Conservation (phyloP, 495 filamentous ascomycete genomes). For the Pyrenula massariospora region DNA sequence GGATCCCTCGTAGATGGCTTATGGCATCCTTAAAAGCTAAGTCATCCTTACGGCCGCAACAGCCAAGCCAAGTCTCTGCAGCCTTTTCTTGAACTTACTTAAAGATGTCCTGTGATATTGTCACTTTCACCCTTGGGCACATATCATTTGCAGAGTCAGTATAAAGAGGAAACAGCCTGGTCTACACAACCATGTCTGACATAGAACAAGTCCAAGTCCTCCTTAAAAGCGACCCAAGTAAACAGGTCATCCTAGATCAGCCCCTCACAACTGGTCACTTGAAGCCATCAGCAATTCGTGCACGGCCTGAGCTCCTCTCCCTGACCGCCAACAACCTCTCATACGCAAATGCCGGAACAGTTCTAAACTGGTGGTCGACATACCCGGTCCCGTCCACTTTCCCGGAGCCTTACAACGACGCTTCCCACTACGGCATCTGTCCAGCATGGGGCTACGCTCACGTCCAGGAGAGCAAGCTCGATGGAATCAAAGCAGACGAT, state of each 20-base stretch:
- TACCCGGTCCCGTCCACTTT: conserved; percentile 23
- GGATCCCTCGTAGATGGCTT: no score
- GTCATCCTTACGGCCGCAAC: no score
- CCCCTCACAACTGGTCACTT: neutral
- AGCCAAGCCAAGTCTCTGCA: no score
- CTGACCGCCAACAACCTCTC: conserved; percentile 44
- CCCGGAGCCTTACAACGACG: conserved; percentile 41
- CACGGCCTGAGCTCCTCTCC: conserved; percentile 29
- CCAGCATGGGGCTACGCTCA: conserved; percentile 45
- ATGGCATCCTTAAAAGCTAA: no score
- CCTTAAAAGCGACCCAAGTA: neutral
- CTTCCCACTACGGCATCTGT: conserved; percentile 34
- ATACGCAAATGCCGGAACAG: conserved; percentile 35
- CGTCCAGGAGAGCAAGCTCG: conserved; percentile 33
- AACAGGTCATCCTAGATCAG: neutral
- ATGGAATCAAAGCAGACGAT: conserved; percentile 12
- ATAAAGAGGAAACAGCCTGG: no score
- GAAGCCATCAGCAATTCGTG: conserved; percentile 15
- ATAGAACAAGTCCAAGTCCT: neutral
- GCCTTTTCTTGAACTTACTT: no score
- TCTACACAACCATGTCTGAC: no score
- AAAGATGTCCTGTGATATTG: no score
- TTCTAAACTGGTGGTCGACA: conserved; percentile 37
- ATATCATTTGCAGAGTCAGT: no score
- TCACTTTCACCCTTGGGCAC: no score